Conservation (phyloP, 306 rosid species). For the Lotus japonicus region DNA sequence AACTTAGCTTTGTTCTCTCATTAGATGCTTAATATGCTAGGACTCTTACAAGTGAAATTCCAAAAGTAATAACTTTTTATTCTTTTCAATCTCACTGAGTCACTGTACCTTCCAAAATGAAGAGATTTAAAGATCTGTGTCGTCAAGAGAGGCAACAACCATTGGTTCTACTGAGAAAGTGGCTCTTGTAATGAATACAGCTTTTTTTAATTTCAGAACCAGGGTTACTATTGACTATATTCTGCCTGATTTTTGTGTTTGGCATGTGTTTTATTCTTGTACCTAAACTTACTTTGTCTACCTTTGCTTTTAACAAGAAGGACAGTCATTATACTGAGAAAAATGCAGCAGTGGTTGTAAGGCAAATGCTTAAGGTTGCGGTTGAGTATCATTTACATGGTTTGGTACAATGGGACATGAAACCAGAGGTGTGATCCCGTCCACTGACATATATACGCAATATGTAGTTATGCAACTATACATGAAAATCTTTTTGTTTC, state of each 20-base stretch:
- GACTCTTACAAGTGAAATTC: too few species aligned
- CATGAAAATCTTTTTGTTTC: slow-evolving; percentile 18
- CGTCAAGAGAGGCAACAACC: too few species aligned
- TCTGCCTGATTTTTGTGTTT: slow-evolving; percentile 8
- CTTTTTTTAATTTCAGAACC: slow-evolving; percentile 1
- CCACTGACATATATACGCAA: slow-evolving; percentile 2
- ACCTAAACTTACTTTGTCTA: slow-evolving; percentile 18
- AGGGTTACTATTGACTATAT: not conserved
- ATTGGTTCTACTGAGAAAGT: too few species aligned
- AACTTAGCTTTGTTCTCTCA: too few species aligned
- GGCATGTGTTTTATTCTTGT: not conserved
- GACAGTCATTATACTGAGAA: slow-evolving; percentile 93
- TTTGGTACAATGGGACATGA: slow-evolving; percentile 98
- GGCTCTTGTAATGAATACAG: not conserved
- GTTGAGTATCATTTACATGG: slow-evolving; percentile 98
- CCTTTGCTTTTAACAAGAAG: slow-evolving; percentile 55
- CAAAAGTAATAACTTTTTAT: too few species aligned
- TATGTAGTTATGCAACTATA: slow-evolving; percentile 9
- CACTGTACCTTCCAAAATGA: too few species aligned
- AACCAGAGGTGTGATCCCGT: slow-evolving; percentile 71
- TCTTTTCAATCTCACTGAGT: too few species aligned
- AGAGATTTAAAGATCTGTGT: too few species aligned
- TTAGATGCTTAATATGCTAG: too few species aligned
- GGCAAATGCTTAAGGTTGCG: slow-evolving; percentile 99
- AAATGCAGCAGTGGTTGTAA: slow-evolving; percentile 90